Percentiles rank a stretch among this genome's conserved stretches.
Conservation (phyloP, 176 grass and related monocot species). For the Phyllostachys edulis region DNA sequence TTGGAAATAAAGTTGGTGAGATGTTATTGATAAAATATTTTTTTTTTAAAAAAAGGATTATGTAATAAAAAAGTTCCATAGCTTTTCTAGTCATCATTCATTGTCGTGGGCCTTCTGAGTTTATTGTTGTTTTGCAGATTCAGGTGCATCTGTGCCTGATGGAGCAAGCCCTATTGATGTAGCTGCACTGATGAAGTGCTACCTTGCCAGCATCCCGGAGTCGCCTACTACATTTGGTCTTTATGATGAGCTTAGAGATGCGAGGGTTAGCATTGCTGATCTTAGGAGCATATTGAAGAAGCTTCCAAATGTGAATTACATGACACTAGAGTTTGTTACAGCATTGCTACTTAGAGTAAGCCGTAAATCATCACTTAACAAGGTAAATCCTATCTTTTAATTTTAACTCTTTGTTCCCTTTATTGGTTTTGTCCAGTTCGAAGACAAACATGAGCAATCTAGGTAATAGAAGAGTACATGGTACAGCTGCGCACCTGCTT, state of each 20-base stretch:
- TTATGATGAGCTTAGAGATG: slow-evolving; percentile 83
- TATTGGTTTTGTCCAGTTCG: neutral
- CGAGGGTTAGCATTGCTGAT: slow-evolving; percentile 75
- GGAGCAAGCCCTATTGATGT: slow-evolving; percentile 66
- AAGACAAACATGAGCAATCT: neutral
- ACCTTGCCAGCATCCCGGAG: slow-evolving; percentile 91
- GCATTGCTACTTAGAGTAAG: slow-evolving; percentile 82
- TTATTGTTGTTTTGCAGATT: slow-evolving; percentile 56
- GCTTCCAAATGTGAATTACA: slow-evolving; percentile 95
- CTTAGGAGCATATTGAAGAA: slow-evolving; percentile 95
- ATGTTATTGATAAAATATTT: too few species aligned
- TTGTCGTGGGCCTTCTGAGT: slow-evolving; percentile 21
- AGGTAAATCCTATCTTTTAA: slow-evolving; percentile 51
- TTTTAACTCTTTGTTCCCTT: slow-evolving; percentile 14
- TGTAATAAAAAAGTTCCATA: too few species aligned
- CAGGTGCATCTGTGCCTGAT: slow-evolving; percentile 71
- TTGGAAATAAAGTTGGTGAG: too few species aligned
- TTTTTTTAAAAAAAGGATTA: too few species aligned
- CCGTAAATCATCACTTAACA: slow-evolving; percentile 92
- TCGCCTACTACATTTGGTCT: slow-evolving; percentile 76
- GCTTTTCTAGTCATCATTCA: slow-evolving; percentile 10
- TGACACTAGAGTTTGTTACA: slow-evolving; percentile 94
- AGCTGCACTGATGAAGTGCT: slow-evolving; percentile 84
- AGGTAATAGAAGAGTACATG: neutral
- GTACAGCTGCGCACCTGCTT: neutral